A percentile compares a stretch with the other conserved stretches of the same genome.
phyloP scores from a whole-genome alignment of 257 asterid species.

The Verbascum thapsus region DNA sequence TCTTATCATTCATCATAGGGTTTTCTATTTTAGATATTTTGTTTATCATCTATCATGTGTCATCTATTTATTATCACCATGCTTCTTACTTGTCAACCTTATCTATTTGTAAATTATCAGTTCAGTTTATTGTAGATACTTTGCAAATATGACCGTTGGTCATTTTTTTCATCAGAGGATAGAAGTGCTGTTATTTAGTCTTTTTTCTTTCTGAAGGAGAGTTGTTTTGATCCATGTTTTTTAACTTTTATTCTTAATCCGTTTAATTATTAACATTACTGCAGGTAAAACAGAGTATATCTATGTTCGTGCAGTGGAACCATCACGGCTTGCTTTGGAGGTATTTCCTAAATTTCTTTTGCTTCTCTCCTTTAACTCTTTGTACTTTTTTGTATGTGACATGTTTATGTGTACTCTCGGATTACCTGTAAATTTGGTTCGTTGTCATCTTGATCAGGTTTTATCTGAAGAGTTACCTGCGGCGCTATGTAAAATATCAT shows the following conservation, averaged over 20 bases:
- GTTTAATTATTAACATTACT: constrained; percentile 26
- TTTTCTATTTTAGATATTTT: not conserved
- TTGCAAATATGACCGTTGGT: constrained; percentile 2
- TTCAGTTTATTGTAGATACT: constrained; percentile 6
- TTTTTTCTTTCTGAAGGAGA: constrained; percentile 7
- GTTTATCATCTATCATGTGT: not conserved
- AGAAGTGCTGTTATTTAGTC: constrained; percentile 23
- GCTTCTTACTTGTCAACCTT: not conserved
- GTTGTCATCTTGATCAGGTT: constrained; percentile 56
- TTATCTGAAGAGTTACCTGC: constrained; percentile 80
- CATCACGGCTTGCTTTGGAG: constrained; percentile 80
- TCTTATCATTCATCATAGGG: not conserved
- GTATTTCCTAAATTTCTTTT: constrained; percentile 38
- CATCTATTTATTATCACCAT: not conserved
- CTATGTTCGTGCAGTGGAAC: constrained; percentile 65
- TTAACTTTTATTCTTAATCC: constrained; percentile 4
- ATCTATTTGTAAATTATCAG: constrained; percentile 1
- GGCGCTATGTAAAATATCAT: constrained; percentile 67
- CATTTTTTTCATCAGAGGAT: constrained; percentile 15
- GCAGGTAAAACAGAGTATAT: constrained; percentile 90
- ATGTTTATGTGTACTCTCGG: constrained; percentile 2
- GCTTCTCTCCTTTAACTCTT: constrained; percentile 7
- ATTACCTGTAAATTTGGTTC: constrained; percentile 22
- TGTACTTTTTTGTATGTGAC: constrained; percentile 10
- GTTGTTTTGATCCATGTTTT: constrained; percentile 16